Conservation (phyloP, 2,329 filamentous ascomycete genomes). For the Didymella glomerata region DNA sequence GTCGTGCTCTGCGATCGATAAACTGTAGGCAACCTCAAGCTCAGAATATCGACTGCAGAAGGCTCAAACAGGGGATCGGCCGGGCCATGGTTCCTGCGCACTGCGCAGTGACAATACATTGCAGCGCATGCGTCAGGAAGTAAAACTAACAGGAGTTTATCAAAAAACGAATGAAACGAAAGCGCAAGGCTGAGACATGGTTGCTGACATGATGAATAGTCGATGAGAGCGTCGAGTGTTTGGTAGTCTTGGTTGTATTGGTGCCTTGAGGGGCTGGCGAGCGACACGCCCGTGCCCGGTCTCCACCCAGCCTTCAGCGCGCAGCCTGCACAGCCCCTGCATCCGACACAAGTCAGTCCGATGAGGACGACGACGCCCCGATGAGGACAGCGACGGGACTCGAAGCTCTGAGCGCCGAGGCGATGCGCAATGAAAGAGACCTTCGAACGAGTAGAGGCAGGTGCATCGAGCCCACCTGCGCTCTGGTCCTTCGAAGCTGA, state of each 20-base stretch:
- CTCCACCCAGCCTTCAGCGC: too few relatives aligned
- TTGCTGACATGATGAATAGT: background rate
- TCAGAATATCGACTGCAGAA: background rate
- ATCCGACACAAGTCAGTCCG: background rate
- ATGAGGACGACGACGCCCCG: background rate
- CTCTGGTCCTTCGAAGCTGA: background rate
- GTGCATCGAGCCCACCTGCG: background rate
- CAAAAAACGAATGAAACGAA: background rate
- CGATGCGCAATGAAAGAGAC: background rate
- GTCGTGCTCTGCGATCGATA: background rate
- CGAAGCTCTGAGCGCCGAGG: background rate
- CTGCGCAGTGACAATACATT: background rate
- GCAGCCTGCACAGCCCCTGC: too few relatives aligned
- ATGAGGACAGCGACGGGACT: background rate
- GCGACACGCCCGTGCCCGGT: too few relatives aligned
- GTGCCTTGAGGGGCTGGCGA: too few relatives aligned
- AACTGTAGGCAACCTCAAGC: background rate
- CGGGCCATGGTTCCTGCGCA: background rate
- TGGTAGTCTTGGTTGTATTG: too few relatives aligned
- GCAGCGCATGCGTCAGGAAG: background rate
- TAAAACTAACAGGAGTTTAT: background rate
- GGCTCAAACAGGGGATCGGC: background rate
- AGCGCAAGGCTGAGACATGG: background rate
- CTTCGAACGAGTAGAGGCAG: background rate
- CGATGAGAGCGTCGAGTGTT: background rate